These are phyloP conservation scores for Nakazawaea laoshanensis DNA, from an alignment of 805 yeast species.

Conservation along the genomic window DNA sequence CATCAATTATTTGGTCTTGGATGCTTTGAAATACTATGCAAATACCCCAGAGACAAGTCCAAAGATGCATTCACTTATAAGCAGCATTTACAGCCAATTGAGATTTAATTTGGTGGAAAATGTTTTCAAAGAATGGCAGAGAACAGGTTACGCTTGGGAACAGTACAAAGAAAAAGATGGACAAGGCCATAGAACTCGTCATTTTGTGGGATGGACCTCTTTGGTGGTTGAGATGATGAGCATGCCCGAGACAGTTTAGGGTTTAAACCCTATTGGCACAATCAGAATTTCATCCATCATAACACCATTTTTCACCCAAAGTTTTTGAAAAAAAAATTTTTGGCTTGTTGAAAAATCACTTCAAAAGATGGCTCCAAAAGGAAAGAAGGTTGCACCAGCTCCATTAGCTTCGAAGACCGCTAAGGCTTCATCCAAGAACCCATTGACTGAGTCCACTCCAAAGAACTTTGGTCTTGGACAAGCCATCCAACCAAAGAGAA, in stretches of 20 bases:
- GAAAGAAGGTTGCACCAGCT: conserved; percentile 93
- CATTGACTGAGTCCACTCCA: conserved; percentile 84
- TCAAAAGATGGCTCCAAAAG: conserved; percentile 11
- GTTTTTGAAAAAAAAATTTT: not conserved
- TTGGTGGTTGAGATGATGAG: conserved; percentile 73
- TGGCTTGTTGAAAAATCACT: not conserved
- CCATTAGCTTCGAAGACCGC: conserved; percentile 81
- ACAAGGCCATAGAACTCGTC: conserved; percentile 70
- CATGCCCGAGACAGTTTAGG: conserved; percentile 51
- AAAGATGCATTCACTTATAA: conserved; percentile 29
- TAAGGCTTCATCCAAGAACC: conserved; percentile 54
- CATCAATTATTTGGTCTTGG: conserved; percentile 77
- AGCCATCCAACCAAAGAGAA: conserved; percentile 88
- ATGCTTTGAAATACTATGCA: conserved; percentile 54
- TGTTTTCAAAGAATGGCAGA: conserved; percentile 58
- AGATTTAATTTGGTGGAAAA: conserved; percentile 63
- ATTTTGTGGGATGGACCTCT: conserved; percentile 93
- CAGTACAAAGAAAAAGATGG: conserved; percentile 80
- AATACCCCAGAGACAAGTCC: conserved; percentile 20
- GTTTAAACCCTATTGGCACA: too few species aligned
- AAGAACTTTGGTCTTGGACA: conserved; percentile 96
- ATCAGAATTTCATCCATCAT: conserved; percentile 1
- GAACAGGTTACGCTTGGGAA: conserved; percentile 84
- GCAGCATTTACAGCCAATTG: conserved; percentile 45
- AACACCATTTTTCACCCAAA: too few species aligned